Evolutionary conservation across 192 early-diverging fungal species (phyloP), one percentile per base, ranked within the genome.

Genomic region (Backusella westeae): DNA sequence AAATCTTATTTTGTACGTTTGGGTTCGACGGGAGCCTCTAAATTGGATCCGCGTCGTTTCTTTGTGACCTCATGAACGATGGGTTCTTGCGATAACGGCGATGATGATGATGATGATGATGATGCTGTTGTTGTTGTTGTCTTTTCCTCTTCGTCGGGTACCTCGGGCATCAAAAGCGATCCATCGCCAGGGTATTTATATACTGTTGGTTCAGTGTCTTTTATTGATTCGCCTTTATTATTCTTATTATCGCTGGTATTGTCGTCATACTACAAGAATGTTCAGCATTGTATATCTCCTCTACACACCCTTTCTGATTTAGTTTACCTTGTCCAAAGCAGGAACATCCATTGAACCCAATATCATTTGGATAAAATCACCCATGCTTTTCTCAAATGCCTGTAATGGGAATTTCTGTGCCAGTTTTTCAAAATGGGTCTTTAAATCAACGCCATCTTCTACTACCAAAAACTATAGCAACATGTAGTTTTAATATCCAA

Each of bases 351-450:
- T 80, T 1, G 84, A 75, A 52, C 85, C 83, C 19, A 82, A 80
- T 0, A 81, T 79, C 69, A 84, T 83, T 66, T 77, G 72, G 65
- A 88, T 82, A 67, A 85, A 86, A 8, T 86, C 83, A 39, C 81
- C 77, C 83, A 88, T 88, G n/a, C 78, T 79, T 29, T 81, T 79
- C 72, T 86, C 85, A 79, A 88, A 86, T n/a, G 79, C 71, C 29
- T 80, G 80, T 6, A 82, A 38, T 1, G 87, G 87, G 72, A 84
- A 86, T 46, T 75, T 75, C 69, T 77, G 66, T 3, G 85, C 85
- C 34, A 88, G 38, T 1, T 74, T 53, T 29, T 74, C 72, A 81
- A 86, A 85, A 67, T 88, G 87, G 1, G 77, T 21, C 63, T 83
- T 72, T 63, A 86, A 46, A 0, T 76, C 70, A 0, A 32, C 34